phyloP scores from a whole-genome alignment of 495 filamentous ascomycete species.

The Talaromyces proteolyticus region DNA sequence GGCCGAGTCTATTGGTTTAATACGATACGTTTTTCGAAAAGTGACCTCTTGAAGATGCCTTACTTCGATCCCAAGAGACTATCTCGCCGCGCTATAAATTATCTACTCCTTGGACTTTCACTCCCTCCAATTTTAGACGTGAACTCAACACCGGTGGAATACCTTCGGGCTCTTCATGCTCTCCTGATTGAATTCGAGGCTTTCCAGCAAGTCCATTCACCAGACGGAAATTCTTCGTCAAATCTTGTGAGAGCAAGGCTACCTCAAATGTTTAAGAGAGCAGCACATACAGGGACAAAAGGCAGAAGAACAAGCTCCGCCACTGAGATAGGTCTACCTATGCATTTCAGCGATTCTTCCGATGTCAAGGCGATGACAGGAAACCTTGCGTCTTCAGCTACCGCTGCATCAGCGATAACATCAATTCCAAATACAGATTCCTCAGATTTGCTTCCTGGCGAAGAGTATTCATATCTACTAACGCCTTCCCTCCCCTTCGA shows the following conservation, averaged over 20 bases:
- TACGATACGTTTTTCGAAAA: conserved; percentile 82
- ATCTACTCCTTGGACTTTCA: conserved; percentile 86
- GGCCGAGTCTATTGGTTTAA: conserved; percentile 97
- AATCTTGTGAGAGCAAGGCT: conserved; percentile 72
- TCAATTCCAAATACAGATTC: conserved; percentile 44
- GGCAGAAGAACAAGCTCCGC: conserved; percentile 68
- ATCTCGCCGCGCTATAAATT: conserved; percentile 82
- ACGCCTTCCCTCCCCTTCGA: conserved; percentile 95
- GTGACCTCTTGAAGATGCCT: conserved; percentile 72
- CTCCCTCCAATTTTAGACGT: conserved; percentile 85
- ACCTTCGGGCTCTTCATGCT: conserved; percentile 78
- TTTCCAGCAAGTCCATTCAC: conserved; percentile 78
- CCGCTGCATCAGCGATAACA: conserved; percentile 29
- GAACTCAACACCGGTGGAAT: conserved; percentile 72
- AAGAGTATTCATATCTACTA: conserved; percentile 82
- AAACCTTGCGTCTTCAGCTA: conserved; percentile 30
- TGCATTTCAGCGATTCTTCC: conserved; percentile 46
- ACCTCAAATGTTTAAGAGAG: conserved; percentile 84
- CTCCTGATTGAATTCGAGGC: conserved; percentile 89
- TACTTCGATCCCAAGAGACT: conserved; percentile 81
- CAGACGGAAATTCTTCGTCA: conserved; percentile 62
- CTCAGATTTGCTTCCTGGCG: conserved; percentile 55
- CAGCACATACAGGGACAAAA: conserved; percentile 54
- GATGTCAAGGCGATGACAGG: conserved; percentile 43
- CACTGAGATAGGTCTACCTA: conserved; percentile 57